Evolutionary conservation across 192 early-diverging fungal genomes (phyloP).

Genomic region (Oehlia diaphana): DNA sequence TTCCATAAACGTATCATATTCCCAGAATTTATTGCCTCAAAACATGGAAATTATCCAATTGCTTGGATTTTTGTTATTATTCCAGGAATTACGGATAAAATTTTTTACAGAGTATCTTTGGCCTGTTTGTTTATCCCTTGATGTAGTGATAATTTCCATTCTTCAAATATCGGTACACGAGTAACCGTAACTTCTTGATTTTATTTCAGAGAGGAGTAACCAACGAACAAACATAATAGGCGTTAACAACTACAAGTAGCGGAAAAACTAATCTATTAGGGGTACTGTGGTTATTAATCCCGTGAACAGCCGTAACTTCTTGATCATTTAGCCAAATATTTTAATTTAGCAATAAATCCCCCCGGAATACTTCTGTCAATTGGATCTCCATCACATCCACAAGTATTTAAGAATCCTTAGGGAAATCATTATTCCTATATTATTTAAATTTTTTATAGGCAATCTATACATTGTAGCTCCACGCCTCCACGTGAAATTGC

Average conservation of each 20-base stretch:
- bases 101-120: neutral
- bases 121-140: neutral
- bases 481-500: conserved; percentile 52
- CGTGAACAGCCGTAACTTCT: neutral
- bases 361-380: neutral
- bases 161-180: too few species aligned
- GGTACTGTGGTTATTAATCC: too few species aligned
- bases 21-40: too few species aligned
- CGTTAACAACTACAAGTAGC: too few species aligned
- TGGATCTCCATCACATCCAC: neutral
- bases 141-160: conserved; percentile 5
- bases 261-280: too few species aligned
- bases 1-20: too few species aligned
- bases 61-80: too few species aligned
- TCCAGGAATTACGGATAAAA: too few species aligned
- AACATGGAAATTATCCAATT: too few species aligned
- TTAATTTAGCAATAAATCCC: neutral
- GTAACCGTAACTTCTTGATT: neutral
- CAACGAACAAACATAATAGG: too few species aligned
- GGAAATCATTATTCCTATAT: conserved; percentile 34
- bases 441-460: conserved; percentile 27
- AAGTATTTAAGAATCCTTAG: neutral
- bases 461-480: conserved; percentile 26
- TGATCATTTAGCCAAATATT: neutral
- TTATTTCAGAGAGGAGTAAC: too few species aligned